Percentiles rank a stretch among this genome's conserved stretches.
Conservation (phyloP, 345 rosid species). For the Acer saccharum region DNA sequence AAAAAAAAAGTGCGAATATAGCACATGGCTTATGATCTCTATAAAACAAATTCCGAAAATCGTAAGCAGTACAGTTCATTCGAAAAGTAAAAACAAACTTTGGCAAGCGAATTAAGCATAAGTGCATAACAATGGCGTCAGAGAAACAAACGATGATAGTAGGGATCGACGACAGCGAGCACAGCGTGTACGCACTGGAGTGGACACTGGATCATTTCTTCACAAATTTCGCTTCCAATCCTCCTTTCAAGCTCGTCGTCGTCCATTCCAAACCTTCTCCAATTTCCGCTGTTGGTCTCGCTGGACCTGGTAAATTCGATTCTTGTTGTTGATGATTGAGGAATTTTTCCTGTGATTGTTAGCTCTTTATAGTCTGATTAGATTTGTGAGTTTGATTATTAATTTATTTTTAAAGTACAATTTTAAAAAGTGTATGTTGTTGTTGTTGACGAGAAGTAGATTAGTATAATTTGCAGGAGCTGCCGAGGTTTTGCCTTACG, state of each 20-base stretch:
- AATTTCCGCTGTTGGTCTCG: conserved; percentile 58
- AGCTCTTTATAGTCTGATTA: neutral
- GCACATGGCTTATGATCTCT: too few relatives aligned
- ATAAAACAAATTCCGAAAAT: too few relatives aligned
- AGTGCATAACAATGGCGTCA: conserved; percentile 42
- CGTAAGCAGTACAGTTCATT: too few relatives aligned
- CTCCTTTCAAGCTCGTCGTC: conserved; percentile 75
- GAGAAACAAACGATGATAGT: conserved; percentile 62
- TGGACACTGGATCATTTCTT: conserved; percentile 90
- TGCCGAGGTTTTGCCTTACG: conserved; percentile 65
- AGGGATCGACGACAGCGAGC: conserved; percentile 72
- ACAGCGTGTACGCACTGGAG: conserved; percentile 73
- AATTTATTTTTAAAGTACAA: too few relatives aligned
- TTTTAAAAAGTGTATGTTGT: neutral
- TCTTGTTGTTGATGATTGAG: neutral
- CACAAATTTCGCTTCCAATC: conserved; percentile 47
- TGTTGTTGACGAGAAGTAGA: neutral
- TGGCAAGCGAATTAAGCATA: neutral
- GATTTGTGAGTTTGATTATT: too few relatives aligned
- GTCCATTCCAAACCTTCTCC: conserved; percentile 80
- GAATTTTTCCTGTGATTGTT: too few relatives aligned
- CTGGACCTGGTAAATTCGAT: conserved; percentile 66
- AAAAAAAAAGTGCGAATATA: too few relatives aligned
- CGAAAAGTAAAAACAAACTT: neutral
- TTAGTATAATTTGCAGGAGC: conserved; percentile 45